Percentiles rank a stretch among this genome's conserved stretches.
These are phyloP conservation scores for Haplosporangium gracile DNA, from an alignment of 192 early-diverging fungal species.

Conservation along the genomic window DNA sequence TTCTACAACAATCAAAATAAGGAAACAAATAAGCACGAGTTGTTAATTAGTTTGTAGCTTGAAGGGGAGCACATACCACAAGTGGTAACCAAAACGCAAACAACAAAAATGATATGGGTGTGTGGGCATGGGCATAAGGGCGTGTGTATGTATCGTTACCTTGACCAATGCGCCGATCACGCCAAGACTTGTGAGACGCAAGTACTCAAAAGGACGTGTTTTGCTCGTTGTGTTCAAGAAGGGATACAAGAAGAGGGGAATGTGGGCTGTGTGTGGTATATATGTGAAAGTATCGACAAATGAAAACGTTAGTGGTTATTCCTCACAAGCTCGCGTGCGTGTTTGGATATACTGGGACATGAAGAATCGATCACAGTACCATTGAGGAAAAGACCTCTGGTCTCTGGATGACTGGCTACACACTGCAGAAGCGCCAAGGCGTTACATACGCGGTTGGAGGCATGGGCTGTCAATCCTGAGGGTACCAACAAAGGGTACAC, in stretches of 20 bases:
- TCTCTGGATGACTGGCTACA: slow-evolving; percentile 95
- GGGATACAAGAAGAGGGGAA: slow-evolving; percentile 97
- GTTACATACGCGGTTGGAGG: slow-evolving; percentile 97
- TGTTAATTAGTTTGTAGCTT: neutral
- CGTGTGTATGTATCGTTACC: slow-evolving; percentile 49
- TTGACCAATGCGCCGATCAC: slow-evolving; percentile 98
- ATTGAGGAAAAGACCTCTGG: slow-evolving; percentile 82
- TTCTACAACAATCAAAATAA: slow-evolving; percentile 63
- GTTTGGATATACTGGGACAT: neutral
- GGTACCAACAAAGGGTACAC: slow-evolving; percentile 93
- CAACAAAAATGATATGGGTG: neutral
- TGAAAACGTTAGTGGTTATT: neutral
- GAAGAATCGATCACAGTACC: slow-evolving; percentile 59
- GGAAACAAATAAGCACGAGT: neutral
- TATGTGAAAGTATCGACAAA: slow-evolving; percentile 3
- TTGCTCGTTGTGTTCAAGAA: slow-evolving; percentile 97
- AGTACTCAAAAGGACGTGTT: slow-evolving; percentile 95
- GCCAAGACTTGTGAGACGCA: slow-evolving; percentile 93
- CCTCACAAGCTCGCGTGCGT: neutral
- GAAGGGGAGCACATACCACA: neutral
- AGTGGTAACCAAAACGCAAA: neutral
- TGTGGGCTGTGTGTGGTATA: slow-evolving; percentile 80
- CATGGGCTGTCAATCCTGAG: slow-evolving; percentile 85
- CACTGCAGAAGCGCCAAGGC: slow-evolving; percentile 95
- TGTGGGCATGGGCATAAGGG: neutral